Base-by-base conservation (phyloP, 108 stramenopile species). In the Seminavis robusta region DNA sequence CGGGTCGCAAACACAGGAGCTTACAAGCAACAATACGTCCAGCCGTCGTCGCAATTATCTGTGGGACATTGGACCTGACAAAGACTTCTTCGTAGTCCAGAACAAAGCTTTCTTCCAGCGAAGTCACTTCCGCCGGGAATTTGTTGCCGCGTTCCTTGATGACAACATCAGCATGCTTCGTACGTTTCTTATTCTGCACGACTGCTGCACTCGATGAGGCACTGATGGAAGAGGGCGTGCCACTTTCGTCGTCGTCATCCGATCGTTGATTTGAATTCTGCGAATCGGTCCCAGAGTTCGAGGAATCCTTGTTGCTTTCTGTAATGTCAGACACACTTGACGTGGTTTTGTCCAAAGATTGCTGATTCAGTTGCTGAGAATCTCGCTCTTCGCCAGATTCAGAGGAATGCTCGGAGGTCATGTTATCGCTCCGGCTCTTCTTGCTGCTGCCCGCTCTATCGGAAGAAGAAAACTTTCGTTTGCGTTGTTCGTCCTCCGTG, bases 21-120 rank as follows among this genome's bases (percentile, higher is more conserved):
- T 66, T 58, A 76, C 79, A 86, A 6, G 77, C 74, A 33, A 92
- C 72, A 23, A 88, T 83, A 24, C 76, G 67, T 23, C 90, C 90
- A 2, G 86, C 75, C 16, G 84, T 81, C 6, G 81, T 74, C 0
- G 86, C 86, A 59, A 92, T 80, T 4, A 92, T 50, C 59, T 92
- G 90, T 13, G 90, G 90, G 21, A 92, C 64, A 60, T 84, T 88
- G 7, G 79, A 79, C 37, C 79, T 80, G 45, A 65, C 42, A 47
- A 92, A 92, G 4, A 88, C 80, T 52, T 86, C 84, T 58, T 80
- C 65, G 62, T 83, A 92, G 54, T 88, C 79, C 33, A 88, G 52
- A 17, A 73, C 72, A 56, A 88, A 84, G 26, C 59, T 65, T 33
- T 56, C 27, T 38, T 73, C 80, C 20, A 65, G 6, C 0, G 71